Evolutionary conservation across 306 rosid species (phyloP), one percentile per base, ranked within the genome.

Genomic region (Medicago truncatula): DNA sequence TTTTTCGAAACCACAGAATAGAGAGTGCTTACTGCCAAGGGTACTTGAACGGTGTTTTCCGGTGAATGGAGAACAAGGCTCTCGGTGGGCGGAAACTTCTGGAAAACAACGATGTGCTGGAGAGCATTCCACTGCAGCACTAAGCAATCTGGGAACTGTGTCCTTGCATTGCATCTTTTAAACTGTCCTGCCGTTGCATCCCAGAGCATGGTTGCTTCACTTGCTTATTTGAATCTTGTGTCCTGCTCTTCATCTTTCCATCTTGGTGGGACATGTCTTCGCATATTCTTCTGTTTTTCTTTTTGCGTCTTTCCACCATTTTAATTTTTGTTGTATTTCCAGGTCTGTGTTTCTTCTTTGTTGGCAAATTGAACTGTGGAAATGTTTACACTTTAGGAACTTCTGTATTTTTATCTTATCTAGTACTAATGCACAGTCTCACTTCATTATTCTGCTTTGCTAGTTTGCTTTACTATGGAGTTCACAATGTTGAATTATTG

Each of bases 161-260:
- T 16, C 21, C 21, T 7, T 52, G 21, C 57, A n/a, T 52, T 52
- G 9, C 21, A 52, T 52, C 21, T 52, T 52, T 4, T 3, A 52
- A 52, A 15, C 57, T 7, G 18, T 4, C 21, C 57, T 52, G 7
- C 3, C 1, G 9, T 52, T 52, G 21, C 57, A n/a, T 16, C 18
- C 57, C 57, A 52, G 57, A 17, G 57, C 57, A 52, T n/a, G 57
- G 57, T n/a, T 52, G 57, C 18, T 52, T 16, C 58, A 2, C 58
- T 52, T 16, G 5, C 58, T 16, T n/a, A 52, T 52, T 57, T 57
- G 62, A 57, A 57, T 57, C 16, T 21, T 28, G 62, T 21, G 34
- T 57, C 36, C 62, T 57, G 31, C 34, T 12, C 21, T 23, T 57
- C 34, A 57, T 56, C 62, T 20, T 56, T 20, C 34, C n/a, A 56